Evolutionary conservation across 1,139 yeast genomes (phyloP).

Genomic region (Saccharomyces hybrid): DNA sequence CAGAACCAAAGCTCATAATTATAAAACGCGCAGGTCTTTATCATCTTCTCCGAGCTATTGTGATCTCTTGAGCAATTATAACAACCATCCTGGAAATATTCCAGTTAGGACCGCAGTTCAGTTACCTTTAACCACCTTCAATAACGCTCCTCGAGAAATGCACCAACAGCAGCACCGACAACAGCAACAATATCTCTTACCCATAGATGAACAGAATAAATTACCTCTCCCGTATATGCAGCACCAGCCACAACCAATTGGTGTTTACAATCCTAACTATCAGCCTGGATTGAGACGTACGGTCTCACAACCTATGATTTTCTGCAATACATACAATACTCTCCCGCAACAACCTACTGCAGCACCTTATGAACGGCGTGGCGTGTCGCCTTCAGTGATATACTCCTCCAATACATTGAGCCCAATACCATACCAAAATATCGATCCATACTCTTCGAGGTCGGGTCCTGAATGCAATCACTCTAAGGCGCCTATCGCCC

Average conservation of each 20-base stretch:
- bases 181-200: not conserved
- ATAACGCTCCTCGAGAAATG: not conserved
- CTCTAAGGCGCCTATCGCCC: not conserved
- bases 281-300: not conserved
- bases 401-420: not conserved
- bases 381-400: not conserved
- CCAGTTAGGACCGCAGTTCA: not conserved
- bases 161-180: not conserved
- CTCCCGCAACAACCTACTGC: not conserved
- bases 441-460: not conserved
- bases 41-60: not conserved
- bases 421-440: not conserved
- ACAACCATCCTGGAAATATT: not conserved
- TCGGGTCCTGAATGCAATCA: not conserved
- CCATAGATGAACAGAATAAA: not conserved
- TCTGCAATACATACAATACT: not conserved
- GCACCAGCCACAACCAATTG: not conserved
- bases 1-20: not conserved
- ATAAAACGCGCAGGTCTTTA: not conserved
- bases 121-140: not conserved
- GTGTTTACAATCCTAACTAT: not conserved
- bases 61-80: not conserved
- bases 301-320: not conserved
- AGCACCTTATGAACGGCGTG: not conserved
- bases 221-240: not conserved